Evolutionary conservation across 2,329 filamentous ascomycete genomes (phyloP).

Genomic region (Xylaria arbuscula): DNA sequence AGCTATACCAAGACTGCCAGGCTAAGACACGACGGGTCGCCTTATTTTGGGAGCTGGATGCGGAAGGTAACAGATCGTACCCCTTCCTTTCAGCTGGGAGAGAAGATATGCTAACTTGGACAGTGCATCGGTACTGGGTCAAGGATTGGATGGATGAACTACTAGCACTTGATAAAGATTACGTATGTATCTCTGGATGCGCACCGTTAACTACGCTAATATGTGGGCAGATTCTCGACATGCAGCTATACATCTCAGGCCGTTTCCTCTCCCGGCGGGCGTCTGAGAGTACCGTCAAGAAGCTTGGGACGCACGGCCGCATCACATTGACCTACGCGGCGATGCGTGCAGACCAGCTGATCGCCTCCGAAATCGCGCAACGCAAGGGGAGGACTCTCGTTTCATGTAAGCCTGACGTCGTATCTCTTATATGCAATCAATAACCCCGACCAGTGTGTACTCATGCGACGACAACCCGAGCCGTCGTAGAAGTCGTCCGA

Average conservation of each 20-base stretch:
- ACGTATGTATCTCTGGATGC: neutral
- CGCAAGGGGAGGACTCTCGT: neutral
- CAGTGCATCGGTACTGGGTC: neutral
- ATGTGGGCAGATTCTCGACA: too few species aligned
- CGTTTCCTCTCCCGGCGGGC: too few species aligned
- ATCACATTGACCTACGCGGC: neutral
- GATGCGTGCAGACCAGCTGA: neutral
- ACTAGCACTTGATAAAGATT: neutral
- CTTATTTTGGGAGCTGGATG: neutral
- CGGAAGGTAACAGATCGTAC: conserved; percentile 11
- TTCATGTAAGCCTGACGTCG: neutral
- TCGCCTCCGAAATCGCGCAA: neutral
- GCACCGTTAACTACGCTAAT: too few species aligned
- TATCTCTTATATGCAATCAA: too few species aligned
- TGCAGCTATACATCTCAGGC: too few species aligned
- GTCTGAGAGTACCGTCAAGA: too few species aligned
- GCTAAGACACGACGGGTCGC: too few species aligned
- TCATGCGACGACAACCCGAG: neutral
- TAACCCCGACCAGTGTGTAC: neutral
- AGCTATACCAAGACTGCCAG: too few species aligned
- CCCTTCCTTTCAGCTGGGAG: neutral
- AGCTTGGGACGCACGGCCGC: neutral
- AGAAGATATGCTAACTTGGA: neutral
- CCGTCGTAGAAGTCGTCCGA: neutral
- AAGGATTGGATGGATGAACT: neutral